These are phyloP conservation scores for Yamadazyma dendronema DNA, from an alignment of 1,139 yeast genomes.

Conservation along the genomic window DNA sequence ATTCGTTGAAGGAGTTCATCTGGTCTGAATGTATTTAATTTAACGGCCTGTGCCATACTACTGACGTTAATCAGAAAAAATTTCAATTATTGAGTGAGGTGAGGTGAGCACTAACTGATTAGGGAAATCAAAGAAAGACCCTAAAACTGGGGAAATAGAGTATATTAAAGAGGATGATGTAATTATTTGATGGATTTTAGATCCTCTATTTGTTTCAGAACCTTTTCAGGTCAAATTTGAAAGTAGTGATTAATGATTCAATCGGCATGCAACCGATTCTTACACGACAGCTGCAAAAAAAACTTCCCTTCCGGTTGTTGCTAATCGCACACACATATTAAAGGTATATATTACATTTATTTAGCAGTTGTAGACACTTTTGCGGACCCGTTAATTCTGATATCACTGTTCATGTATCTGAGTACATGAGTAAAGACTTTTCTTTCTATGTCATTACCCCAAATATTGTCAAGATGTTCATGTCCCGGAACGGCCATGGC, in stretches of 20 bases:
- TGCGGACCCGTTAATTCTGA: constrained; percentile 3
- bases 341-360: not conserved
- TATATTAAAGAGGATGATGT: no score
- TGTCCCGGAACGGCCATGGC: constrained; percentile 55
- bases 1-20: not conserved
- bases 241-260: not conserved
- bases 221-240: no score
- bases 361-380: not conserved
- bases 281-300: constrained; percentile 1
- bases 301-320: not conserved
- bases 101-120: no score
- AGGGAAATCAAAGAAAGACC: no score
- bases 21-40: not conserved
- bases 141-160: no score
- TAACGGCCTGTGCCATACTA: not conserved
- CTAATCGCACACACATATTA: not conserved
- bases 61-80: not conserved
- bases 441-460: constrained; percentile 73
- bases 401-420: constrained; percentile 29
- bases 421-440: constrained; percentile 48
- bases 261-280: not conserved
- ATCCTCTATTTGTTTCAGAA: no score
- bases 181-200: not conserved
- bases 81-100: not conserved
- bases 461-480: constrained; percentile 85